A percentile compares a stretch with the other conserved stretches of the same genome.
Conservation (phyloP, 2,329 filamentous ascomycete species). For the Talaromyces albobiverticillius region DNA sequence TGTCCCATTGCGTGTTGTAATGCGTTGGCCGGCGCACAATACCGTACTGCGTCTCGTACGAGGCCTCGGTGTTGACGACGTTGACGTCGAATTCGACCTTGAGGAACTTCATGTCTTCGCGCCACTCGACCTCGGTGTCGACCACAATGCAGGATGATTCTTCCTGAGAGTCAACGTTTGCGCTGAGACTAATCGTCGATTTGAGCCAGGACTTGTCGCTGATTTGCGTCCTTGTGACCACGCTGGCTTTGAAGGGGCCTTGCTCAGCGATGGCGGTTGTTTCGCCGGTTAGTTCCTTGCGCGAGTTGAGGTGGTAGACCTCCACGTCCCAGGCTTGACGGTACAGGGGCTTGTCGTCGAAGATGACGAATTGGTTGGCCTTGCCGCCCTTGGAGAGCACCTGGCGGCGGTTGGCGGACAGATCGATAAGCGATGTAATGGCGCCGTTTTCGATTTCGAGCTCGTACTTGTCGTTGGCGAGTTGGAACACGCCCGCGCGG, state of each 20-base stretch:
- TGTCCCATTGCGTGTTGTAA: conserved; percentile 96
- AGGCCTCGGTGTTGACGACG: conserved; percentile 84
- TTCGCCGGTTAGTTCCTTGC: conserved; percentile 68
- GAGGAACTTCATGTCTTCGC: conserved; percentile 93
- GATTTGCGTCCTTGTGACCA: conserved; percentile 81
- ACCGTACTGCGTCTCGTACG: conserved; percentile 93
- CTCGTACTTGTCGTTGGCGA: conserved; percentile 75
- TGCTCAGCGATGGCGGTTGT: conserved; percentile 69
- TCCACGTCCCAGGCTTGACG: conserved; percentile 99
- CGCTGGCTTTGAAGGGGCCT: conserved; percentile 71
- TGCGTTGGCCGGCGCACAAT: conserved; percentile 86
- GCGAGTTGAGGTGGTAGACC: conserved; percentile 86
- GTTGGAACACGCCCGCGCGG: conserved; percentile 65
- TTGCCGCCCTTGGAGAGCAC: conserved; percentile 69
- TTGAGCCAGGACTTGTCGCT: conserved; percentile 82
- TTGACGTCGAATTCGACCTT: conserved; percentile 98
- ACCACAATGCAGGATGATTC: conserved; percentile 72
- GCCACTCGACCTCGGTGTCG: conserved; percentile 85
- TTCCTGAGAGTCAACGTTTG: conserved; percentile 61
- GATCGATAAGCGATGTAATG: conserved; percentile 82
- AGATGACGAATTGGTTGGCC: conserved; percentile 88
- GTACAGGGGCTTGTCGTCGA: conserved; percentile 94
- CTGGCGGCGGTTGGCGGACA: conserved; percentile 64
- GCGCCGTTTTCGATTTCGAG: conserved; percentile 70
- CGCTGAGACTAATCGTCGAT: conserved; percentile 79